Conservation (phyloP, 2,329 filamentous ascomycete species). For the Microdochium nivale region DNA sequence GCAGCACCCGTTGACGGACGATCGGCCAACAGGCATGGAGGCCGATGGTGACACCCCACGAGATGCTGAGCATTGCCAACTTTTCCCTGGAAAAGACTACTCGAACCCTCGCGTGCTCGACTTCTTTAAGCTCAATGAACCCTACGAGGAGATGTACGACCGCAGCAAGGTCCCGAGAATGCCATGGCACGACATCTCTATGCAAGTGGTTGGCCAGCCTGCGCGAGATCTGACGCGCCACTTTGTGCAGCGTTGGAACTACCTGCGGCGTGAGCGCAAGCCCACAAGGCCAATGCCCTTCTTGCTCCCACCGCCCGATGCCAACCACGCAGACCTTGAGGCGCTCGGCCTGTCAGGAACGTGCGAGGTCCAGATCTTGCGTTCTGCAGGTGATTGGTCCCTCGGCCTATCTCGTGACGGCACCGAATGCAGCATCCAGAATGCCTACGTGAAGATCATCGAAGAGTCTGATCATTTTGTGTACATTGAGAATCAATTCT, state of each 20-base stretch:
- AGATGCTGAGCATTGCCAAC: conserved; percentile 88
- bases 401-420: conserved; percentile 66
- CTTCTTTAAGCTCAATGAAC: conserved; percentile 86
- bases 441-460: conserved; percentile 90
- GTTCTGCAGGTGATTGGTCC: conserved; percentile 87
- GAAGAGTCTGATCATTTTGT: conserved; percentile 94
- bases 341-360: conserved; percentile 83
- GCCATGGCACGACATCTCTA: conserved; percentile 97
- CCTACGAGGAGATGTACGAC: conserved; percentile 99
- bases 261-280: conserved; percentile 84
- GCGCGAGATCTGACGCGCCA: conserved; percentile 89
- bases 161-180: conserved; percentile 80
- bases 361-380: conserved; percentile 91
- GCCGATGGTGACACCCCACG: conserved; percentile 61
- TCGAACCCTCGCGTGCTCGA: conserved; percentile 93
- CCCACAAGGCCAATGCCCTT: conserved; percentile 91
- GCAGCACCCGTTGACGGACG: conserved; percentile 82
- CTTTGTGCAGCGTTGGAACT: conserved; percentile 98
- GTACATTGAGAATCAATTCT: conserved; percentile 99
- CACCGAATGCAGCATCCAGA: conserved; percentile 91
- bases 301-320: conserved; percentile 86
- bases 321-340: conserved; percentile 76
- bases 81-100: conserved; percentile 98
- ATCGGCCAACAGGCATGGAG: conserved; percentile 93
- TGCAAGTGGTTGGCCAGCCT: conserved; percentile 96